Evolutionary conservation across 129 eudicot species (phyloP).

Genomic region (Apium graveolens): DNA sequence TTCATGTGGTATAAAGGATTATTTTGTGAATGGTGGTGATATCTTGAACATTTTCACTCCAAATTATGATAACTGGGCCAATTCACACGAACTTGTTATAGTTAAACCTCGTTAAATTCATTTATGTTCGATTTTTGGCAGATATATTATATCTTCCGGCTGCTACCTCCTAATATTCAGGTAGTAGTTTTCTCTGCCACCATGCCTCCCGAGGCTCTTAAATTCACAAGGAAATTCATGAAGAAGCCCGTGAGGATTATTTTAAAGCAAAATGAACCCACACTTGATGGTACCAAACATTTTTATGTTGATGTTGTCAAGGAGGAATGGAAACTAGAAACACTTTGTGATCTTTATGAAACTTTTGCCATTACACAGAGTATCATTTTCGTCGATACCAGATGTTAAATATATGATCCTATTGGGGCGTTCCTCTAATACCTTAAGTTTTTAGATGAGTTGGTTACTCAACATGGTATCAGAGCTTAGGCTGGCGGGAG

Average conservation of each 20-base stretch:
- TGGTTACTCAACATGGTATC: no score
- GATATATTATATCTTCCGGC: conserved; percentile 27
- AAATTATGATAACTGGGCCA: no score
- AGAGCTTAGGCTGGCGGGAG: no score
- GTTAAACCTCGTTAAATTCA: background rate
- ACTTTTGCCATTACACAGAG: background rate
- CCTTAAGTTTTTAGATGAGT: no score
- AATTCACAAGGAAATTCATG: conserved; percentile 12
- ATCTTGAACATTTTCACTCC: no score
- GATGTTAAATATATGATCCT: no score
- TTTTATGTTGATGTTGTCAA: background rate
- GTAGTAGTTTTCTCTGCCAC: conserved; percentile 25
- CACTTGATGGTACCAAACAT: conserved; percentile 14
- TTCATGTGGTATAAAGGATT: no score
- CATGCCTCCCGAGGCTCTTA: conserved; percentile 17
- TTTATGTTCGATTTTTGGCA: background rate
- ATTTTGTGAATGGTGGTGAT: no score
- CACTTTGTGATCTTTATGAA: background rate
- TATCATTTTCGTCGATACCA: background rate
- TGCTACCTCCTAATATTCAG: conserved; percentile 29
- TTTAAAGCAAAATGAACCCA: conserved; percentile 29
- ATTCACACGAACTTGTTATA: background rate
- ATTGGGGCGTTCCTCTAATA: no score
- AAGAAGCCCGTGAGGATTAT: conserved; percentile 28
- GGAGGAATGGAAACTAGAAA: background rate